Evolutionary conservation across 805 yeast species (phyloP).

Genomic region (Brettanomyces sp.): DNA sequence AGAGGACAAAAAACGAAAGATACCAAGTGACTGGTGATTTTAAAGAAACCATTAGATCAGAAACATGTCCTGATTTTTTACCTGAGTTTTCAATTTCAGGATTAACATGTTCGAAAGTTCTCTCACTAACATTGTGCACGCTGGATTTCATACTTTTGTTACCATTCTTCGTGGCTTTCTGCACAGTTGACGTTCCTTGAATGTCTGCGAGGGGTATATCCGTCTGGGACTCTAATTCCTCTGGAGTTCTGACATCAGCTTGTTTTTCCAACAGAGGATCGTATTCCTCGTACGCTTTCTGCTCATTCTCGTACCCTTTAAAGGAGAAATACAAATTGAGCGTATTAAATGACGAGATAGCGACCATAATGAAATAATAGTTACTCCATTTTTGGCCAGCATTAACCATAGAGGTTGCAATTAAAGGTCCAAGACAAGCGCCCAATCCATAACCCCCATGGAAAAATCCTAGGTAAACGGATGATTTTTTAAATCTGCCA

Average conservation of each 20-base stretch:
- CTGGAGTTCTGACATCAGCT: neutral
- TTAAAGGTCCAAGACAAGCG: slow-evolving; percentile 59
- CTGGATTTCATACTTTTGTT: neutral
- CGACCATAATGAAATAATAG: slow-evolving; percentile 39
- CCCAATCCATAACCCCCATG: slow-evolving; percentile 72
- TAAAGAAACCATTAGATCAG: slow-evolving; percentile 29
- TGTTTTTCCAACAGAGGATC: slow-evolving; percentile 11
- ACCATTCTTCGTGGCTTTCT: neutral
- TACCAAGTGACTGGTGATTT: slow-evolving; percentile 34
- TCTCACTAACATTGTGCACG: neutral
- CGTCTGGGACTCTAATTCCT: neutral
- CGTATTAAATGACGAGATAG: slow-evolving; percentile 25
- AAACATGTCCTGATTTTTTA: neutral
- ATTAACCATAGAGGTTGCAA: slow-evolving; percentile 47
- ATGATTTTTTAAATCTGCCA: slow-evolving; percentile 40
- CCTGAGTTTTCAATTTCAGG: neutral
- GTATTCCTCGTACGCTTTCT: slow-evolving; percentile 26
- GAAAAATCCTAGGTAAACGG: slow-evolving; percentile 48
- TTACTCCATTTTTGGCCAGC: slow-evolving; percentile 44
- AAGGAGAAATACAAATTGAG: slow-evolving; percentile 35
- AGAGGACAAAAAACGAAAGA: slow-evolving; percentile 44
- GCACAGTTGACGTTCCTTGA: neutral
- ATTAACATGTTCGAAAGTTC: slow-evolving; percentile 1
- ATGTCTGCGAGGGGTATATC: neutral
- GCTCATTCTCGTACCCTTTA: slow-evolving; percentile 37